These are phyloP conservation scores for Stemphylium vesicarium DNA, from an alignment of 2,329 filamentous ascomycete genomes.

Conservation along the genomic window DNA sequence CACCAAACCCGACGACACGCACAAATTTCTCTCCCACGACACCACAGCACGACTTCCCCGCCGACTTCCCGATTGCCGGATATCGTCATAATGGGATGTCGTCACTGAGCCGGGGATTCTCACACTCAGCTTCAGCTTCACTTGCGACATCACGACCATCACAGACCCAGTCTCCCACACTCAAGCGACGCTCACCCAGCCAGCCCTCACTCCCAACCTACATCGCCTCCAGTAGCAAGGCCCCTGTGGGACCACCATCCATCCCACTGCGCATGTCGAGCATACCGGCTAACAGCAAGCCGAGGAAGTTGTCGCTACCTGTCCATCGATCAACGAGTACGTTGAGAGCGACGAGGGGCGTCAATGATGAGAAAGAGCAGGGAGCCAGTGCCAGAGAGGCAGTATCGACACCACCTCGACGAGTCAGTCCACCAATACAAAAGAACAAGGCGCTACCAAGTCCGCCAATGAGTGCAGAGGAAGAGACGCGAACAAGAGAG, in stretches of 20 bases:
- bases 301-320: conserved; percentile 43
- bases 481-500: conserved; percentile 23
- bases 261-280: conserved; percentile 46
- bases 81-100: conserved; percentile 13
- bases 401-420: conserved; percentile 16
- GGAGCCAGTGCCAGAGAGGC: conserved; percentile 3
- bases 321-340: conserved; percentile 24
- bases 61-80: conserved; percentile 20
- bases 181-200: conserved; percentile 29
- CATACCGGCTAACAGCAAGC: conserved; percentile 40
- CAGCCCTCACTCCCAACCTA: conserved; percentile 29
- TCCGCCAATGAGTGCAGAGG: conserved; percentile 28
- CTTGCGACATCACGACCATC: conserved; percentile 15
- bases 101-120: conserved; percentile 5
- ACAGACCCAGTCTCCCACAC: neutral
- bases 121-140: conserved; percentile 33
- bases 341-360: conserved; percentile 8
- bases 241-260: conserved; percentile 25
- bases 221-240: conserved; percentile 16
- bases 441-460: conserved; percentile 44
- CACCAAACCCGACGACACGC: conserved; percentile 42
- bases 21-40: conserved; percentile 36
- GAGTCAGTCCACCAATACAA: conserved; percentile 28
- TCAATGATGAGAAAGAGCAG: conserved; percentile 26
- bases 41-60: conserved; percentile 20